phyloP scores from a whole-genome alignment of 2,329 filamentous ascomycete genomes.

The Tolypocladium cylindrosporum region DNA sequence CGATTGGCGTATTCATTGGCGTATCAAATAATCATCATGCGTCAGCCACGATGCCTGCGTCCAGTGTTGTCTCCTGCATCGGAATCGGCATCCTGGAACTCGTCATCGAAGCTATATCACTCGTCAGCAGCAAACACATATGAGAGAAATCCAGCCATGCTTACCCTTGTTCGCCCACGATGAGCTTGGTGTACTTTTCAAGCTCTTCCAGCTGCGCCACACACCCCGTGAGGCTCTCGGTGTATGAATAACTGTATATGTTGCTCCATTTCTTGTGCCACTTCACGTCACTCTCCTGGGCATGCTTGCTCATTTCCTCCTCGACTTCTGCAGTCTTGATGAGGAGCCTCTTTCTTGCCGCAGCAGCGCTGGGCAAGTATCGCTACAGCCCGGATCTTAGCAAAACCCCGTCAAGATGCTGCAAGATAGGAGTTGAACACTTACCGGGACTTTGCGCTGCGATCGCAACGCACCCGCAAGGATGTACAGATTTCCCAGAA shows the following conservation, averaged over 20 bases:
- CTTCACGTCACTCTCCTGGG: conserved; percentile 13
- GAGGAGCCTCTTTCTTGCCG: conserved; percentile 40
- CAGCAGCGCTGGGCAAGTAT: conserved; percentile 46
- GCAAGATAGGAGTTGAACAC: conserved; percentile 5
- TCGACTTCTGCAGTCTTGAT: conserved; percentile 40
- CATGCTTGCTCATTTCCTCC: conserved; percentile 14
- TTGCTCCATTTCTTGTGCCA: conserved; percentile 40
- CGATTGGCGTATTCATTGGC: conserved; percentile 5
- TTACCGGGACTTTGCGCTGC: conserved; percentile 37
- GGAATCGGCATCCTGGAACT: conserved; percentile 14
- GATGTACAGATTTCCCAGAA: conserved; percentile 48
- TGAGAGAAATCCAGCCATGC: background rate
- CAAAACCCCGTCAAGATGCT: background rate
- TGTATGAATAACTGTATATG: conserved; percentile 46
- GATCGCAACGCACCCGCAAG: conserved; percentile 44
- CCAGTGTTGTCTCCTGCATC: conserved; percentile 8
- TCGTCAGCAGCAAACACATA: background rate
- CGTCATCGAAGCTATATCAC: conserved; percentile 22
- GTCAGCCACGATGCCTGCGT: background rate
- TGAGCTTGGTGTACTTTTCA: conserved; percentile 46
- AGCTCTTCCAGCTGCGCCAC: conserved; percentile 43
- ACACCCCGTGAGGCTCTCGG: conserved; percentile 43
- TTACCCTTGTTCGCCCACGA: conserved; percentile 44
- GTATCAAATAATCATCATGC: conserved; percentile 3
- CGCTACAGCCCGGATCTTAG: conserved; percentile 16